Evolutionary conservation across 257 asterid species (phyloP).

Genomic region (Apocynum venetum): DNA sequence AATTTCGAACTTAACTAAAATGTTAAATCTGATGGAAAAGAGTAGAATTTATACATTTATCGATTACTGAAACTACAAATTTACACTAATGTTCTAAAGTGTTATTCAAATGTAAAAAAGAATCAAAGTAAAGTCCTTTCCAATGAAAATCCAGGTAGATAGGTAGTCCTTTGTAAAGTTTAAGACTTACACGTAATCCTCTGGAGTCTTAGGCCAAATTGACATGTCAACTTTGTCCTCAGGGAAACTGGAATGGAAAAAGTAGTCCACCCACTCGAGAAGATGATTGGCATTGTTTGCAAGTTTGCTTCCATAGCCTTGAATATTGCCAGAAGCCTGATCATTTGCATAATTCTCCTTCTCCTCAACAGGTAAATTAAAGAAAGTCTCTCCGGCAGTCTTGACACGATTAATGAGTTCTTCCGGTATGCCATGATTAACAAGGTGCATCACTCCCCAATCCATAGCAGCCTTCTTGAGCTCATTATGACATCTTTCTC

Average conservation of each 20-base stretch:
- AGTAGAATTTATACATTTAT: no score
- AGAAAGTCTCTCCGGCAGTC: slow-evolving; percentile 57
- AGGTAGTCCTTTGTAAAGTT: no score
- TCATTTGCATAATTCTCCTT: slow-evolving; percentile 93
- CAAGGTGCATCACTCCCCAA: slow-evolving; percentile 93
- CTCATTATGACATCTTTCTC: slow-evolving; percentile 44
- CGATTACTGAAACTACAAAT: no score
- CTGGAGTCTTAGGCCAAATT: slow-evolving; percentile 73
- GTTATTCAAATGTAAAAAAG: no score
- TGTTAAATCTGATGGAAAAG: no score
- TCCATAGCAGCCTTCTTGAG: slow-evolving; percentile 66
- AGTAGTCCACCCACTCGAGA: slow-evolving; percentile 90
- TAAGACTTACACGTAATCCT: slow-evolving; percentile 66
- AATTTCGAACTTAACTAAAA: no score
- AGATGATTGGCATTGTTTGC: slow-evolving; percentile 72
- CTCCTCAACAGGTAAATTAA: slow-evolving; percentile 64
- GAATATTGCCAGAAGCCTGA: slow-evolving; percentile 62
- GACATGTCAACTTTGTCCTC: slow-evolving; percentile 50
- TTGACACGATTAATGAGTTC: slow-evolving; percentile 48
- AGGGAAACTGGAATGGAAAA: slow-evolving; percentile 65
- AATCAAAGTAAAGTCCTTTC: no score
- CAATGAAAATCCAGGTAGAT: no score
- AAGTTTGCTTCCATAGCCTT: slow-evolving; percentile 88
- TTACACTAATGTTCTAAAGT: no score
- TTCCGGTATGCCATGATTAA: slow-evolving; percentile 65